Conservation (phyloP, 768 basidiomycete genomes). For the Lactifluus piperatus region DNA sequence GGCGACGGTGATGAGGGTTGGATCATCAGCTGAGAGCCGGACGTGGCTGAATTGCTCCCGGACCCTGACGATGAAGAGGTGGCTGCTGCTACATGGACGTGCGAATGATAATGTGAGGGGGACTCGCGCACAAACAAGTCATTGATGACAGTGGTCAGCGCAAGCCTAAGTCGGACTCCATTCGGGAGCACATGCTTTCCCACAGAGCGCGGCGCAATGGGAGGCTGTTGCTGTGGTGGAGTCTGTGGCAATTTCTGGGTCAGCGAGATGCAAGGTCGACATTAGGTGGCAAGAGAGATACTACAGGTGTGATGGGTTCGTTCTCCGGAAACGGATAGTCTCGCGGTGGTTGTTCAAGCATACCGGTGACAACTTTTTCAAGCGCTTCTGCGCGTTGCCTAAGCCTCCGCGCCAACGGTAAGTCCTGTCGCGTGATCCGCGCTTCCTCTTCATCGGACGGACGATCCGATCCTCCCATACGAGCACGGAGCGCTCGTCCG, state of each 20-base stretch:
- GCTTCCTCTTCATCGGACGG: slow-evolving; percentile 51
- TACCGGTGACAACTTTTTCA: slow-evolving; percentile 72
- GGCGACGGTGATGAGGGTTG: slow-evolving; percentile 22
- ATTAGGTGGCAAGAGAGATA: neutral
- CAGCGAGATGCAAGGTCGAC: neutral
- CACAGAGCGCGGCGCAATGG: slow-evolving; percentile 24
- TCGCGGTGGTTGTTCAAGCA: slow-evolving; percentile 73
- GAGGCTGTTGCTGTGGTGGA: slow-evolving; percentile 34
- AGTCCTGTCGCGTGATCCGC: slow-evolving; percentile 47
- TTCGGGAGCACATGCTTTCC: slow-evolving; percentile 66
- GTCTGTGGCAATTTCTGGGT: slow-evolving; percentile 29
- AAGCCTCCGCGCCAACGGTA: slow-evolving; percentile 52
- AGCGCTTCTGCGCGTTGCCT: slow-evolving; percentile 71
- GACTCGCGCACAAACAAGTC: slow-evolving; percentile 72
- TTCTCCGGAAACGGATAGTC: slow-evolving; percentile 49
- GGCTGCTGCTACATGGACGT: slow-evolving; percentile 11
- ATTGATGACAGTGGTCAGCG: slow-evolving; percentile 69
- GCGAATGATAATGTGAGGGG: slow-evolving; percentile 29
- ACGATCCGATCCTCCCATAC: slow-evolving; percentile 41
- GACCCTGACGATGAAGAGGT: slow-evolving; percentile 14
- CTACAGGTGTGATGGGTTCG: slow-evolving; percentile 37
- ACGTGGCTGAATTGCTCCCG: slow-evolving; percentile 23
- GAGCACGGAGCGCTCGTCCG: slow-evolving; percentile 32
- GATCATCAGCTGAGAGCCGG: slow-evolving; percentile 18
- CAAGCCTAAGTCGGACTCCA: slow-evolving; percentile 69